Conservation (phyloP, 768 basidiomycete species). For the Podaxis mareebaensis region DNA sequence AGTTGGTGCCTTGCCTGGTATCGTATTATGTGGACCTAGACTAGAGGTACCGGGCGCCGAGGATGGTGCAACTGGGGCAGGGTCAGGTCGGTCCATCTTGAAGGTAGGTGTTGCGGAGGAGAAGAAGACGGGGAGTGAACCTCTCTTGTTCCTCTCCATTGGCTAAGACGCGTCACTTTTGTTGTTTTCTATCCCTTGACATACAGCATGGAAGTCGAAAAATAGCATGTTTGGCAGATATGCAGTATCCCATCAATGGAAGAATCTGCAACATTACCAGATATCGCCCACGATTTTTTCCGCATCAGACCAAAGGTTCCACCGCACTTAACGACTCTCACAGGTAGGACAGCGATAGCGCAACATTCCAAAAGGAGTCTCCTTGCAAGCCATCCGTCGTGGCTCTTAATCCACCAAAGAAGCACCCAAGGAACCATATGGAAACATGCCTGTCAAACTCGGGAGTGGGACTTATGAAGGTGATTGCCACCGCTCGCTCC, state of each 20-base stretch:
- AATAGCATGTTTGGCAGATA: not conserved
- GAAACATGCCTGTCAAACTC: not conserved
- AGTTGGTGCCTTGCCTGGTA: not conserved
- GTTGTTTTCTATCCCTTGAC: not conserved
- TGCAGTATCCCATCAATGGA: not conserved
- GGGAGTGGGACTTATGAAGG: not conserved
- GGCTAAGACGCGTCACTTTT: not conserved
- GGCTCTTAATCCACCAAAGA: not conserved
- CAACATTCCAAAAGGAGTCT: not conserved
- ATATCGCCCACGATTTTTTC: not conserved
- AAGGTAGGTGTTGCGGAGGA: not conserved
- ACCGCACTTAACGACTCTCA: not conserved
- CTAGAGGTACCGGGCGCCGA: constrained; percentile 5
- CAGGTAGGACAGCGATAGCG: not conserved
- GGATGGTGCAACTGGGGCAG: not conserved
- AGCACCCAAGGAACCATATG: not conserved
- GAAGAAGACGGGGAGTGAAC: too few relatives aligned
- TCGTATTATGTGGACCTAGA: not conserved
- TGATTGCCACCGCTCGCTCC: not conserved
- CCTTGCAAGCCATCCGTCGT: not conserved
- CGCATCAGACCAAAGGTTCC: not conserved
- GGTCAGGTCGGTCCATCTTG: not conserved
- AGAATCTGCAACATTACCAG: not conserved
- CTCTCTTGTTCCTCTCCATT: not conserved
- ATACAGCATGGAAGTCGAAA: constrained; percentile 6